phyloP scores from a whole-genome alignment of 345 rosid species.

The Syzygium oleosum region DNA sequence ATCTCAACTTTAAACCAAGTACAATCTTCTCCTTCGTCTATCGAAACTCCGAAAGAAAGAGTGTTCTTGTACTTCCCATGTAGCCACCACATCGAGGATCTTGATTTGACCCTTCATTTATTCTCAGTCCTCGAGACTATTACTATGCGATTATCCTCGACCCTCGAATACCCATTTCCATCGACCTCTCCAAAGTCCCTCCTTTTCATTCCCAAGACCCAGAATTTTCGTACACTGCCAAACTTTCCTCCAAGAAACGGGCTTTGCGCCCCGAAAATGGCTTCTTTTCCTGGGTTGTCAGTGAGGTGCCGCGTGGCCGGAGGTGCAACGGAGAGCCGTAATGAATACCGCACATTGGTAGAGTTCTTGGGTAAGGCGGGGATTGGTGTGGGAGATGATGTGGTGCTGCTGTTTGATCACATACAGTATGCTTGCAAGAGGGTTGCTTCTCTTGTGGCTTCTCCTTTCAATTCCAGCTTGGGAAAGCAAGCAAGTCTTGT shows the following conservation, averaged over 20 bases:
- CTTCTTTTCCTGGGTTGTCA: constrained; percentile 34
- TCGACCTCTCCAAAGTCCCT: constrained; percentile 14
- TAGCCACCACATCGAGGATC: background rate
- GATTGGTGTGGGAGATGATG: constrained; percentile 49
- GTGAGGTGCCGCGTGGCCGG: constrained; percentile 25
- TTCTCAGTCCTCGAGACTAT: background rate
- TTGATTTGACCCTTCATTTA: background rate
- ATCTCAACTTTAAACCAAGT: background rate
- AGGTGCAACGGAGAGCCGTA: constrained; percentile 2
- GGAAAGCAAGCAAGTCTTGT: constrained; percentile 27
- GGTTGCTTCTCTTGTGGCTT: constrained; percentile 82
- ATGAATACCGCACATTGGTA: constrained; percentile 26
- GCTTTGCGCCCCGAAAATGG: constrained; percentile 18
- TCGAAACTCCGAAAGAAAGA: background rate
- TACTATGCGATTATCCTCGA: constrained; percentile 22
- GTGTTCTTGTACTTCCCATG: background rate
- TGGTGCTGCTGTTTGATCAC: constrained; percentile 62
- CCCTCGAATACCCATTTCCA: constrained; percentile 12
- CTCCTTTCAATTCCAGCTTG: constrained; percentile 72
- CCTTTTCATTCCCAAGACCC: constrained; percentile 2
- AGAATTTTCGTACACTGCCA: background rate
- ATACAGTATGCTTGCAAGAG: constrained; percentile 88
- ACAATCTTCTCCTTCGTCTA: background rate
- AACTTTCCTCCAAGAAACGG: constrained; percentile 2
- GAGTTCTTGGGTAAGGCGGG: constrained; percentile 59